Base-by-base conservation (phyloP, 192 early-diverging fungal species). In the Linnemannia schmuckeri region DNA sequence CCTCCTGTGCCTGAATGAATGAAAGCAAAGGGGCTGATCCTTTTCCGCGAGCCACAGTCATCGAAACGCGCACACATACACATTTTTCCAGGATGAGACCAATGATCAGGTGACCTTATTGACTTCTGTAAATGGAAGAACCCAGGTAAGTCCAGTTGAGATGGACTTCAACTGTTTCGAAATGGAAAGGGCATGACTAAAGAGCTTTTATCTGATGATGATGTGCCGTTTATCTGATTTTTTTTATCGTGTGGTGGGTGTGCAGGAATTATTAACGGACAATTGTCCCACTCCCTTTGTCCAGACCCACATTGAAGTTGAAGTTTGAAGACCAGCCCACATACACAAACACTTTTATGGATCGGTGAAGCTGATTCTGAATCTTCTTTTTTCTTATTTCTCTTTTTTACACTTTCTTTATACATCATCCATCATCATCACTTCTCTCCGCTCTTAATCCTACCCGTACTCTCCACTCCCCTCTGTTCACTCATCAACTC, bases 221-320 rank as follows among this genome's bases (percentile, higher is more conserved):
- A 66, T 10, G 30, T 8, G 3, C 0, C 52, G 44, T 30, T 35
- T 55, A 77, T 77, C 76, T 38, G 76, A 77, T 77, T 63, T 63
- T 77, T 77, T 76, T 76, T 66, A 30, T 30, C 30, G 70, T 72
- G 70, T 44, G 70, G 12, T 22, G n/a, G 70, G 20, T 33, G 15
- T 15, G 33, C 22, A 1, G 3, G 40, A 42, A 8, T 13, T n/a
- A 42, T 38, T 42, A 72, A 38, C 15, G 20, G 37, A 66, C 37
- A 41, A 24, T 30, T 35, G 33, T 22, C 49, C 49, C 4, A 18
- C 70, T 27, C 38, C 15, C 41, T 66, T 66, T 66, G 61, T 33
- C 61, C 30, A 66, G 61, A 66, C 61, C 30, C 61, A 66, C 30
- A 10, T 57, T 10, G 30, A 3, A 5, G 18, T 66, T 66, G 30